Conservation (phyloP, 352 stramenopile genomes). For the Halophytophthora batemanensis region DNA sequence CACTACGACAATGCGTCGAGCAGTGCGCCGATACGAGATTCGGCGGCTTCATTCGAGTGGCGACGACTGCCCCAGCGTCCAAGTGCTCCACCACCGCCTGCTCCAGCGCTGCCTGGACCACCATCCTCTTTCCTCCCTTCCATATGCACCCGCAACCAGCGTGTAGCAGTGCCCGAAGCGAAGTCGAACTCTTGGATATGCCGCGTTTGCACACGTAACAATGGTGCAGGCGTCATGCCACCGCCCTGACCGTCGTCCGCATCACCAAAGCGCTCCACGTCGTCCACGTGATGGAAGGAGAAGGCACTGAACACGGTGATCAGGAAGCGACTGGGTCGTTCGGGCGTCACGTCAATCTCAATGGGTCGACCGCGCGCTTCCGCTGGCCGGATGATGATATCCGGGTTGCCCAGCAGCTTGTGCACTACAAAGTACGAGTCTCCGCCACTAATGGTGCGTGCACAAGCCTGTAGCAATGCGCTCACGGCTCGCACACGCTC, state of each 20-base stretch:
- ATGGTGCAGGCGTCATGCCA: constrained; percentile 49
- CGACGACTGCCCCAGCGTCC: constrained; percentile 26
- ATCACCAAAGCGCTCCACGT: constrained; percentile 66
- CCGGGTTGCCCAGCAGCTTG: constrained; percentile 62
- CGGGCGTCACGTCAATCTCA: constrained; percentile 61
- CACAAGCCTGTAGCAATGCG: constrained; percentile 66
- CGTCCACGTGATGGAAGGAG: constrained; percentile 75
- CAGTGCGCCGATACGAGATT: constrained; percentile 38
- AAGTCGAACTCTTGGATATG: constrained; percentile 85
- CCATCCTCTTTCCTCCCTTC: constrained; percentile 57
- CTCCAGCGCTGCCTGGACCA: constrained; percentile 13
- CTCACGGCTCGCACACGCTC: constrained; percentile 69
- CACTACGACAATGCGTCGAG: constrained; percentile 36
- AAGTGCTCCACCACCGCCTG: constrained; percentile 7
- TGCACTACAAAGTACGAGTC: constrained; percentile 83
- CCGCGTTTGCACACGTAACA: constrained; percentile 61
- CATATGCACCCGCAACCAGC: constrained; percentile 58
- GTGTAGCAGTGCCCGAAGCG: constrained; percentile 57
- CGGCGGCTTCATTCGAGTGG: constrained; percentile 28
- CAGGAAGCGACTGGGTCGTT: constrained; percentile 56
- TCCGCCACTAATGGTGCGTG: constrained; percentile 69
- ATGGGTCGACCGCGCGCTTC: constrained; percentile 68
- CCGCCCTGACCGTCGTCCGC: constrained; percentile 24
- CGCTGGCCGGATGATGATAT: constrained; percentile 71
- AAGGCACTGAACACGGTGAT: constrained; percentile 80